These are phyloP conservation scores for Kregervanrija pseudodelftensis DNA, from an alignment of 805 yeast species.

Conservation along the genomic window DNA sequence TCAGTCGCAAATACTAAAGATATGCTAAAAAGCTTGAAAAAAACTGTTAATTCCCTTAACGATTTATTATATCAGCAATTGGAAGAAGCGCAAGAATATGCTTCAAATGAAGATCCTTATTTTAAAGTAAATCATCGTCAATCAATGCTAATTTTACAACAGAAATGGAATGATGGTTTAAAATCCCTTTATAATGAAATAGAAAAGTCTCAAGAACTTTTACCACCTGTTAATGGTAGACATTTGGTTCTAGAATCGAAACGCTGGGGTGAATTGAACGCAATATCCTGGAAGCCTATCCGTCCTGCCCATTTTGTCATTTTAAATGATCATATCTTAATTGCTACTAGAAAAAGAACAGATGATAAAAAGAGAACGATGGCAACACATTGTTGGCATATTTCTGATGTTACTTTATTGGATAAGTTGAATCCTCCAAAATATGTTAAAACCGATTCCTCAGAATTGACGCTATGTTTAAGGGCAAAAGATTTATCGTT, in stretches of 20 bases:
- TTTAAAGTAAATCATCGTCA: conserved; percentile 48
- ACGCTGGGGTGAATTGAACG: conserved; percentile 80
- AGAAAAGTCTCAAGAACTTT: conserved; percentile 81
- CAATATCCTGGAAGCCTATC: conserved; percentile 76
- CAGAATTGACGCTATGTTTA: conserved; percentile 9
- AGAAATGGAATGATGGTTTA: conserved; percentile 74
- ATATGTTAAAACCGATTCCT: conserved; percentile 5
- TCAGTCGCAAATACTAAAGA: conserved; percentile 58
- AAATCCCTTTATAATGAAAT: conserved; percentile 69
- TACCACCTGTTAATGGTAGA: conserved; percentile 71
- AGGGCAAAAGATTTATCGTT: conserved; percentile 28
- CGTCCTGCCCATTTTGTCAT: conserved; percentile 71
- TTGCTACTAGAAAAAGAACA: conserved; percentile 57
- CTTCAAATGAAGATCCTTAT: background rate
- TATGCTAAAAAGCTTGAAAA: conserved; percentile 56
- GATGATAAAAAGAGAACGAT: conserved; percentile 31
- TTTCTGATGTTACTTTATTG: conserved; percentile 48
- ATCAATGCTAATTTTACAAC: conserved; percentile 65
- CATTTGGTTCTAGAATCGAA: conserved; percentile 75
- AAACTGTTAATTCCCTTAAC: conserved; percentile 50
- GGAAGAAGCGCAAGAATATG: conserved; percentile 20
- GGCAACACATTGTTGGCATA: conserved; percentile 76
- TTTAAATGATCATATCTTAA: conserved; percentile 66
- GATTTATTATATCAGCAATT: conserved; percentile 43
- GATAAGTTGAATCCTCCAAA: conserved; percentile 24